Percentiles rank a stretch among this genome's conserved stretches.
These are phyloP conservation scores for Malassezia obtusa DNA, from an alignment of 1,284 basidiomycete species.

Conservation along the genomic window DNA sequence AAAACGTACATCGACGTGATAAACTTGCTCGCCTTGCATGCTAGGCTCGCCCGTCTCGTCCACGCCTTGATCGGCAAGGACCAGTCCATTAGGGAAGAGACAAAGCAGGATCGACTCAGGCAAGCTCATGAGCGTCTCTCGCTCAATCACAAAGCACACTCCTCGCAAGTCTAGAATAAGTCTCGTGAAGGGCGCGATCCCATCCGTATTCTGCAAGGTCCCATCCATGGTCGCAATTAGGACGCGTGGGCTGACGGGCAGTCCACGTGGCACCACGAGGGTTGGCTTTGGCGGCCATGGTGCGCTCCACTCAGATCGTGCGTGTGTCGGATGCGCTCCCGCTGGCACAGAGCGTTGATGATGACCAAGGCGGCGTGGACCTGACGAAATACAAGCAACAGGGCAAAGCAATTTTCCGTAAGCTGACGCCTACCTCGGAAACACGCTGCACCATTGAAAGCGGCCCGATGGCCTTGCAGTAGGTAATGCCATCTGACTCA, in stretches of 20 bases:
- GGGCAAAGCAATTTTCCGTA: conserved; percentile 86
- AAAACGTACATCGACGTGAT: conserved; percentile 78
- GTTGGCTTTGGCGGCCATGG: conserved; percentile 20
- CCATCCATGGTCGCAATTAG: conserved; percentile 22
- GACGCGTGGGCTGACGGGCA: not conserved
- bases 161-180: conserved; percentile 87
- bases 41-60: conserved; percentile 55
- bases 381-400: conserved; percentile 97
- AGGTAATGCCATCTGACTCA: conserved; percentile 48
- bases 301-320: conserved; percentile 44
- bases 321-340: conserved; percentile 39
- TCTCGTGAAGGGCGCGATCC: conserved; percentile 55
- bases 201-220: conserved; percentile 16
- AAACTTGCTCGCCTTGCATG: conserved; percentile 79
- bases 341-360: conserved; percentile 45
- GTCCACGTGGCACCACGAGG: conserved; percentile 7
- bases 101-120: conserved; percentile 93
- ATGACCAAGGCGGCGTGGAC: conserved; percentile 70
- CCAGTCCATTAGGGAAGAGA: conserved; percentile 92
- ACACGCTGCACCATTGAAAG: conserved; percentile 94
- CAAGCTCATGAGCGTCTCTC: conserved; percentile 95
- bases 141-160: conserved; percentile 81
- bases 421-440: conserved; percentile 77
- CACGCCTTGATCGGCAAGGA: conserved; percentile 56
- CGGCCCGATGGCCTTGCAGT: conserved; percentile 88